These are phyloP conservation scores for Fusarium scirpi DNA, from an alignment of 2,329 filamentous ascomycete genomes.

Conservation along the genomic window DNA sequence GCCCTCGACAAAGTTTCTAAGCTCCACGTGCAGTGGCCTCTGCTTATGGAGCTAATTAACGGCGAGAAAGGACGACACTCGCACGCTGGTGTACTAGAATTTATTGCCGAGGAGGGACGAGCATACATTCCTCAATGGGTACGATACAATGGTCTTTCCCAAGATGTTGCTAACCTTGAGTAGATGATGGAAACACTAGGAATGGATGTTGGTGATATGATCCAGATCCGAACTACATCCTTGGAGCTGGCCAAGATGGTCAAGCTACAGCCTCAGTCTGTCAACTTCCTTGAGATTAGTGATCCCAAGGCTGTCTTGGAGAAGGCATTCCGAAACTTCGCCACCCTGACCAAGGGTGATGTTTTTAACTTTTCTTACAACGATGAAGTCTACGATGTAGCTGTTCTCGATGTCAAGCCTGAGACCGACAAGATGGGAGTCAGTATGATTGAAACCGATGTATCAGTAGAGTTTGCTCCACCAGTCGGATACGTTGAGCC, in stretches of 20 bases:
- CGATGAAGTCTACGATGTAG: constrained; percentile 91
- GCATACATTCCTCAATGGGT: constrained; percentile 98
- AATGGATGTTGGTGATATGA: constrained; percentile 91
- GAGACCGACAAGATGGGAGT: constrained; percentile 85
- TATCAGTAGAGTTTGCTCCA: constrained; percentile 94
- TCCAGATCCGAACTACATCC: constrained; percentile 95
- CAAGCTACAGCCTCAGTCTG: constrained; percentile 95
- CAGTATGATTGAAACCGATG: constrained; percentile 94
- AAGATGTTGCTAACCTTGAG: constrained; percentile 37
- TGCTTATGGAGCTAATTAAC: constrained; percentile 96
- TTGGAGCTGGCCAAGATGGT: constrained; percentile 91
- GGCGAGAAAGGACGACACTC: constrained; percentile 83
- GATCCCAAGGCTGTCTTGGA: constrained; percentile 98
- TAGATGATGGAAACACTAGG: constrained; percentile 94
- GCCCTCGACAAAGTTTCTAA: constrained; percentile 96
- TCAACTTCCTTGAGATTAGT: constrained; percentile 94
- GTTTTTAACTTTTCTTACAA: constrained; percentile 98
- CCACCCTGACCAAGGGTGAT: constrained; percentile 91
- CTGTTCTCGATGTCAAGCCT: constrained; percentile 93
- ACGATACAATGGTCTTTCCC: constrained; percentile 44
- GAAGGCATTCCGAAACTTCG: constrained; percentile 95
- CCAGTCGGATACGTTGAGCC: constrained; percentile 96
- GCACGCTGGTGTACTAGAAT: constrained; percentile 95
- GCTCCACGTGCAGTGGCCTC: constrained; percentile 95
- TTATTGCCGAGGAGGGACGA: constrained; percentile 96